Evolutionary conservation across 1,139 yeast species (phyloP), one percentile per base, ranked within the genome.

Genomic region (Blastobotrys apis): DNA sequence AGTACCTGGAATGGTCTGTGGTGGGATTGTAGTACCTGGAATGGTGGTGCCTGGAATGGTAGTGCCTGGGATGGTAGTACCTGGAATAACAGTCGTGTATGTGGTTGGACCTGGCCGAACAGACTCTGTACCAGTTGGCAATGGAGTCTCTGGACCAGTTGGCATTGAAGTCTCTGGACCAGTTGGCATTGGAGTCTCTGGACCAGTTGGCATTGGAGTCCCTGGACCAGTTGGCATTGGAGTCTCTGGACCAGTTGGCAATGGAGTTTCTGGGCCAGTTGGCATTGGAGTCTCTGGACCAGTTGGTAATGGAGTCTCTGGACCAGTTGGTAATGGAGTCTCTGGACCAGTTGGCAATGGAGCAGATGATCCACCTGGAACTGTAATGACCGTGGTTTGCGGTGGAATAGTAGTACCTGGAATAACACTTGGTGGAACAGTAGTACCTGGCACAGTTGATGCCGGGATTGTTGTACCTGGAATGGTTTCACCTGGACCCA

Each of bases 361-460:
- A 19, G 10, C 43, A 17, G 5, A 35, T 16, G 21, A 5, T 32
- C 6, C 6, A 5, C 2, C 33, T 25, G 21, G 6, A 13, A 26
- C 5, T 20, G 38, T 23, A 39, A 46, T 44, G 8, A 48, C 44
- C 23, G 47, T 46, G 9, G 53, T 32, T 12, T 44, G 47, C 26
- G 6, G 9, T 15, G 39, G 38, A 12, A 48, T 33, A 1, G 54
- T 51, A 5, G 51, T 45, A 15, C 54, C 57, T 4, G 53, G 50
- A n/a, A 48, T 43, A 1, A 54, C 47, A 9, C 50, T 45, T 13
- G 44, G 27, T 27, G 21, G 30, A 4, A 46, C 37, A 6, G 26
- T 23, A 10, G 26, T 6, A 6, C 26, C 26, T 23, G 43, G 26
- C 12, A 31, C 4, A 12, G 33, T 37, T 4, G 25, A 20, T 2